Evolutionary conservation across 495 filamentous ascomycete genomes (phyloP).

Genomic region (Penicillium cataractarum): DNA sequence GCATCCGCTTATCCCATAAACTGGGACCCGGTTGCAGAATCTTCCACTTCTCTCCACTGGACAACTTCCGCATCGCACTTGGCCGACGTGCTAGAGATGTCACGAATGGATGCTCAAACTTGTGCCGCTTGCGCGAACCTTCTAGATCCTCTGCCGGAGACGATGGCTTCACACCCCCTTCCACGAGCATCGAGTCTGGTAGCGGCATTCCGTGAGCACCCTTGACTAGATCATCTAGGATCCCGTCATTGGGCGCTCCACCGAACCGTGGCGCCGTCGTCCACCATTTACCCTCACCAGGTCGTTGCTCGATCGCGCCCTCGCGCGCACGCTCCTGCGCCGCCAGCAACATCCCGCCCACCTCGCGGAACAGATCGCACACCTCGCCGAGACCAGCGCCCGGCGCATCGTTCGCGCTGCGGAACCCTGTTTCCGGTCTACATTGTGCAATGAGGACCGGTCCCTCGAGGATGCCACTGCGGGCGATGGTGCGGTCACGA

Average conservation of each 20-base stretch:
- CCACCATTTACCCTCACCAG: slow-evolving; percentile 85
- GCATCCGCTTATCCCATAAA: slow-evolving; percentile 78
- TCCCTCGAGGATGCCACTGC: slow-evolving; percentile 74
- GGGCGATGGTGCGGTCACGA: slow-evolving; percentile 66
- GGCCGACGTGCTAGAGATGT: slow-evolving; percentile 37
- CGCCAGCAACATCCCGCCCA: slow-evolving; percentile 72
- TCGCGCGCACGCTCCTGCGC: slow-evolving; percentile 83
- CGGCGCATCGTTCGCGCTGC: slow-evolving; percentile 33
- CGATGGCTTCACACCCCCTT: slow-evolving; percentile 21
- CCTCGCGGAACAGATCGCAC: slow-evolving; percentile 73
- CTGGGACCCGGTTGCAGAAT: slow-evolving; percentile 64
- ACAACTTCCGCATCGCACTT: slow-evolving; percentile 38
- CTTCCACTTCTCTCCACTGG: slow-evolving; percentile 45
- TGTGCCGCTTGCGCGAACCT: slow-evolving; percentile 46
- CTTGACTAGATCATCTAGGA: slow-evolving; percentile 54
- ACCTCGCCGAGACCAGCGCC: slow-evolving; percentile 58
- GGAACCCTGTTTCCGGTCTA: slow-evolving; percentile 61
- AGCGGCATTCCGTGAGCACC: slow-evolving; percentile 27
- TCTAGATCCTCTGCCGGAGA: slow-evolving; percentile 21
- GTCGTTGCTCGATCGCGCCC: slow-evolving; percentile 62
- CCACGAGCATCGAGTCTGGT: slow-evolving; percentile 32
- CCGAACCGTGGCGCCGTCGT: slow-evolving; percentile 74
- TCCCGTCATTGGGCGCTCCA: slow-evolving; percentile 66
- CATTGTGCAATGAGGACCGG: slow-evolving; percentile 64
- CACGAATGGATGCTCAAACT: slow-evolving; percentile 40